Base-by-base conservation (phyloP, 2,329 filamentous ascomycete genomes). In the Sporothrix humicola region DNA sequence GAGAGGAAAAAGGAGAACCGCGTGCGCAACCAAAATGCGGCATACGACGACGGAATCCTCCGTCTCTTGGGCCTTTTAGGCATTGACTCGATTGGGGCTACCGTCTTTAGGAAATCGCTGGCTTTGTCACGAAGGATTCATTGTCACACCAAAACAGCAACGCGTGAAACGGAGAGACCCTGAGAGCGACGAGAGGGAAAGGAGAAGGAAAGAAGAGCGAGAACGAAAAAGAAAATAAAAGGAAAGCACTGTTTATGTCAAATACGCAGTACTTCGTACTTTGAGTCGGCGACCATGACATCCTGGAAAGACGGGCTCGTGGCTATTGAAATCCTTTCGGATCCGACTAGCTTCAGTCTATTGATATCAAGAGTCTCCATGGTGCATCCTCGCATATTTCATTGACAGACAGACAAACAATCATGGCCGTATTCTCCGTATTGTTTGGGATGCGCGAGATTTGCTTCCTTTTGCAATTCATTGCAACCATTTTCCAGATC, bases 401-500 rank as follows among this genome's bases (percentile, higher is more conserved):
- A 37, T 37, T 37, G 31, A 37, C 31, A 46, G 13, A 63, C 37
- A 44, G 31, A 61, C 37, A 9, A 26, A 26, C 4, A 9, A 26
- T 26, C 52, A 56, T 56, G 52, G 9, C 52, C n/a, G 17, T 17
- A 63, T 63, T 44, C 31, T 63, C 59, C 56, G 20, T 56, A 12
- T 26, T 56, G 20, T 26, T 23, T 12, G 15, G 20, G 52, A 37
- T 37, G 31, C 4, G 31, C 4, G 31, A 37, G 52, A 2, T 26
- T 56, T 9, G 9, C 52, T 56, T 20, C n/a, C 13, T 54, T 54
- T 23, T 54, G n/a, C 17, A 13, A 15, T 15, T 9, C 56, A 59
- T 23, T 59, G 56, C 56, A 59, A 59, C 56, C 56, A 37, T 59
- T 37, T 12, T 8, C 56, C 56, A n/a, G 56, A 59, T 65, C 42